Evolutionary conservation across 495 filamentous ascomycete species (phyloP).

Genomic region (Aspergillus diversus): DNA sequence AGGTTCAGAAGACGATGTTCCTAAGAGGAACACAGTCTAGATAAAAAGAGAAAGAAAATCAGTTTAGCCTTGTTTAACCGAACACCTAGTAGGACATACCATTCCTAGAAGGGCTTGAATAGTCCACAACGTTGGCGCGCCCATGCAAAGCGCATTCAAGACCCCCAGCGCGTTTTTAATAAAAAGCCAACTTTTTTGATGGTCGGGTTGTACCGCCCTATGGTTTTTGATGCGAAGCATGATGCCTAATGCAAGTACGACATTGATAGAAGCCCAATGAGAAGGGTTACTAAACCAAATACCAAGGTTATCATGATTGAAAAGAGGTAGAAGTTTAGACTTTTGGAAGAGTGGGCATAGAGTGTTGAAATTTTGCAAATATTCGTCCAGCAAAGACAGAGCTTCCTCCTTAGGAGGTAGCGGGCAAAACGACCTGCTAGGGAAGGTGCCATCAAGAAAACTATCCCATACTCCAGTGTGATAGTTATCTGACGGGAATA

Average conservation of each 20-base stretch:
- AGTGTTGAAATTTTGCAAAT: constrained; percentile 22
- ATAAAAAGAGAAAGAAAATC: neutral
- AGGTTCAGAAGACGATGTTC: constrained; percentile 19
- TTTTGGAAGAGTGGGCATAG: constrained; percentile 22
- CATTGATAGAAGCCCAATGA: constrained; percentile 25
- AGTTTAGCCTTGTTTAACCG: neutral
- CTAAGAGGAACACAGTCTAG: constrained; percentile 22
- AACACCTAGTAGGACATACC: constrained; percentile 10
- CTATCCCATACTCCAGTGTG: neutral
- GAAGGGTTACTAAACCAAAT: constrained; percentile 2
- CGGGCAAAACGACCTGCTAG: constrained; percentile 18
- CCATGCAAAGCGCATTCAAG: constrained; percentile 23
- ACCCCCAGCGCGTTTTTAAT: constrained; percentile 24
- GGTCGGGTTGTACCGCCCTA: constrained; percentile 9
- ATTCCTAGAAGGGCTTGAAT: constrained; percentile 24
- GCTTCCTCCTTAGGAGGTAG: constrained; percentile 22
- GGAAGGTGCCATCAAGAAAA: constrained; percentile 11
- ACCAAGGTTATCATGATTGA: constrained; percentile 13
- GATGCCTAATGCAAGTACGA: constrained; percentile 22
- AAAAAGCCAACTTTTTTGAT: constrained; percentile 25
- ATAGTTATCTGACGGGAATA: neutral
- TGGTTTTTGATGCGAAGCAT: constrained; percentile 18
- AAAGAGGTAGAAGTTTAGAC: constrained; percentile 23
- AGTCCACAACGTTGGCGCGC: constrained; percentile 22
- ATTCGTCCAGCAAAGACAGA: constrained; percentile 18